phyloP scores from a whole-genome alignment of 345 rosid genomes.

The Acer campestre region DNA sequence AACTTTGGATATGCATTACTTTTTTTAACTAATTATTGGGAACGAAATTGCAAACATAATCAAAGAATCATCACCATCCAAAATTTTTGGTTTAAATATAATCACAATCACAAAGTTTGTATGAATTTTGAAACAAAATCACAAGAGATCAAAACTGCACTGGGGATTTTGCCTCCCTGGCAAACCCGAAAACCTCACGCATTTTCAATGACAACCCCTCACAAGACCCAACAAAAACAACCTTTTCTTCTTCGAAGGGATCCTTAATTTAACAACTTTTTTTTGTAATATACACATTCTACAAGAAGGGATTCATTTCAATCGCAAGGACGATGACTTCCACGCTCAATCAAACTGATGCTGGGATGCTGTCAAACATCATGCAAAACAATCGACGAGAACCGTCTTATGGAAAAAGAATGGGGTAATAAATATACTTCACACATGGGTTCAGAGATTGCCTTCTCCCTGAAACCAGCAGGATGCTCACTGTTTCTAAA shows the following conservation, averaged over 20 bases:
- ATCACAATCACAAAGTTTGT: slow-evolving; percentile 28
- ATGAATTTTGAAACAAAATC: slow-evolving; percentile 16
- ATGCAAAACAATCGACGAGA: slow-evolving; percentile 34
- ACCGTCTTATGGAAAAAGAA: slow-evolving; percentile 45
- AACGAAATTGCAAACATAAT: slow-evolving; percentile 28
- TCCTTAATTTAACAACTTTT: slow-evolving; percentile 22
- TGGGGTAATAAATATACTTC: slow-evolving; percentile 38
- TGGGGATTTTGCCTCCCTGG: slow-evolving; percentile 35
- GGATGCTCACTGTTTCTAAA: neutral
- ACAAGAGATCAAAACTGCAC: slow-evolving; percentile 60
- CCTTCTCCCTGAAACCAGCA: slow-evolving; percentile 21
- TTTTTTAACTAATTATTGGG: no score
- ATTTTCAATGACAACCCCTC: slow-evolving; percentile 28
- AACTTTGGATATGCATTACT: neutral
- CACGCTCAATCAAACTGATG: slow-evolving; percentile 35
- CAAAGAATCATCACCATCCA: slow-evolving; percentile 54
- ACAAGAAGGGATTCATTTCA: slow-evolving; percentile 31
- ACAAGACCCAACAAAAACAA: slow-evolving; percentile 17
- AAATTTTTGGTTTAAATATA: slow-evolving; percentile 33
- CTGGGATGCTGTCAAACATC: slow-evolving; percentile 36
- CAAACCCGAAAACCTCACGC: slow-evolving; percentile 31
- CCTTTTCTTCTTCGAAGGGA: slow-evolving; percentile 21
- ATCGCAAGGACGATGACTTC: slow-evolving; percentile 32
- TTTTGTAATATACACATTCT: slow-evolving; percentile 51
- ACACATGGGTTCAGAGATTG: slow-evolving; percentile 28